Base-by-base conservation (phyloP, 345 rosid species). In the Corymbia maculata region DNA sequence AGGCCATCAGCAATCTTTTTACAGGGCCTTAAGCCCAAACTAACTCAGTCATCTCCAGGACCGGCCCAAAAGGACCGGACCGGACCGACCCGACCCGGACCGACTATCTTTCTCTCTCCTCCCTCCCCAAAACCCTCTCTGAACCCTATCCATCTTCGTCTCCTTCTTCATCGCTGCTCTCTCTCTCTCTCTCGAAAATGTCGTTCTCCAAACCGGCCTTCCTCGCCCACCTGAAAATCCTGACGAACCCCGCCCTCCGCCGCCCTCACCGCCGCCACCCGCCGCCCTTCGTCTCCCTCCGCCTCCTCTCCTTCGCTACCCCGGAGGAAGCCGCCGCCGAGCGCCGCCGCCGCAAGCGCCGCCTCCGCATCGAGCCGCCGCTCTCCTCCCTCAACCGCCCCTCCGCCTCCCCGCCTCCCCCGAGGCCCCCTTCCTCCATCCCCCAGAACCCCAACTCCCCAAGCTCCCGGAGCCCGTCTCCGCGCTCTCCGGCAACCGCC, bases 271-370 rank as follows among this genome's bases (percentile, higher is more conserved):
- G 10, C 92, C 88, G 30, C 36, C 86, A 70, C 6, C 89, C 86
- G 1, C 89, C 90, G 13, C 86, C 15, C 32, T 79, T 51, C 75
- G 9, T 91, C 89, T 49, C 92, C 64, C 88, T 90, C 85, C 97
- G 98, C 8, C 86, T 57, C 91, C 92, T 95, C 91, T 95, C 99
- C 45, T 97, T 93, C 93, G 90, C 95, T 36, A 91, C 97, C 30
- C 95, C 95, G 0, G 98, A 97, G 90, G 99, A 97, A 85, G 99
- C 99, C 15, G 98, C 97, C 2, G 98, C 99, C 2, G 99, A 95
- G 52, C 97, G 98, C 70, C 98, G 99, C 51, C 98, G 96, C 47
- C 95, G 99, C 86, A 96, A 96, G 91, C 96, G 98, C 87, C 97
- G 95, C 52, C 95, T 93, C 84, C 98, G 97, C 82, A 93, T 96